These are phyloP conservation scores for Wickerhamiella nectarea DNA, from an alignment of 805 yeast genomes.

Conservation along the genomic window DNA sequence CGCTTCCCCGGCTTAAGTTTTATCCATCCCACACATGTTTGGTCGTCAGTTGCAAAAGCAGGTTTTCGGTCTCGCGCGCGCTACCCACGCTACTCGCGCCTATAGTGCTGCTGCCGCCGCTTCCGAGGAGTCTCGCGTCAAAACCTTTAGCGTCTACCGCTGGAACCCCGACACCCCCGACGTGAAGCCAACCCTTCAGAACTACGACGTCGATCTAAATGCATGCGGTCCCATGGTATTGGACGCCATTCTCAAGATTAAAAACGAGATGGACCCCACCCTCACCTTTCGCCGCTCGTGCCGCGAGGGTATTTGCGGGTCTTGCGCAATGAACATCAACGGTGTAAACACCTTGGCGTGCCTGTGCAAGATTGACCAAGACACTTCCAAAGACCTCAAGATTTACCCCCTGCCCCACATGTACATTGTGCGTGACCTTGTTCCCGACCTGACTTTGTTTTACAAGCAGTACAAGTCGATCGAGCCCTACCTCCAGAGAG, in stretches of 20 bases:
- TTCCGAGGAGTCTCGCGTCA: slow-evolving; percentile 43
- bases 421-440: slow-evolving; percentile 93
- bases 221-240: slow-evolving; percentile 95
- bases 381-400: slow-evolving; percentile 59
- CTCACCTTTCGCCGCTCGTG: slow-evolving; percentile 95
- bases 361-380: slow-evolving; percentile 81
- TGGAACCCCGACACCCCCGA: slow-evolving; percentile 98
- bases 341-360: slow-evolving; percentile 96
- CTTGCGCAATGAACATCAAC: slow-evolving; percentile 99
- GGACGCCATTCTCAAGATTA: slow-evolving; percentile 87
- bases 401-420: slow-evolving; percentile 96
- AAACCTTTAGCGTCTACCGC: slow-evolving; percentile 86
- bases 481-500: slow-evolving; percentile 89
- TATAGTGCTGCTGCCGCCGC: slow-evolving; percentile 26
- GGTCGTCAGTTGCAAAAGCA: neutral
- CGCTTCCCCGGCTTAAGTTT: neutral
- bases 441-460: slow-evolving; percentile 94
- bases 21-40: slow-evolving; percentile 4
- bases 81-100: neutral
- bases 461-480: slow-evolving; percentile 97
- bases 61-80: neutral
- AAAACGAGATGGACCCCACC: slow-evolving; percentile 92
- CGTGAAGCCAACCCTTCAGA: slow-evolving; percentile 74
- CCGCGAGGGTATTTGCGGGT: slow-evolving; percentile 99
- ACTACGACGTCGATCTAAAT: slow-evolving; percentile 73